A percentile compares a stretch with the other conserved stretches of the same genome.
phyloP scores from a whole-genome alignment of 305 asterid genomes.

The Solanum hybrid region DNA sequence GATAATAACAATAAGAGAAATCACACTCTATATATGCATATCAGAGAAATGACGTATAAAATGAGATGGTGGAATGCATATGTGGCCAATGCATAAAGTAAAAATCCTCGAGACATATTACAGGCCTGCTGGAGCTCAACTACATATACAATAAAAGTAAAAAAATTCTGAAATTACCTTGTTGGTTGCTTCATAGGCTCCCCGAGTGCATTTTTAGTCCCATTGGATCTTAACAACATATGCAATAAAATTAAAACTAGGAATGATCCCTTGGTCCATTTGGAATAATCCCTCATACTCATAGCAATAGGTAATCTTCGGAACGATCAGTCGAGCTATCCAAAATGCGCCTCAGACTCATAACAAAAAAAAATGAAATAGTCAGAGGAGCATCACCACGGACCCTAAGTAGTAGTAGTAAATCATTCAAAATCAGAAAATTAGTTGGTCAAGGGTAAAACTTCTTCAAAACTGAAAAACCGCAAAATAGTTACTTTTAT shows the following conservation, averaged over 20 bases:
- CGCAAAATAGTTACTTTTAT: not conserved
- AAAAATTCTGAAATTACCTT: not conserved
- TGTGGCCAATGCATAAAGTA: not conserved
- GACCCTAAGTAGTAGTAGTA: not conserved
- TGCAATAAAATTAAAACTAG: not conserved
- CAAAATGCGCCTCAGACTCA: not conserved
- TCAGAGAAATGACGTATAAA: too few species aligned
- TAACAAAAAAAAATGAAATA: not conserved
- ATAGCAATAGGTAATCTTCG: not conserved
- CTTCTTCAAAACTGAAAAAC: not conserved
- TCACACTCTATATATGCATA: too few species aligned
- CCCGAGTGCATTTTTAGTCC: not conserved
- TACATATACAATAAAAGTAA: too few species aligned
- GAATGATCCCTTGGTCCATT: not conserved
- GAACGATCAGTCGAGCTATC: not conserved
- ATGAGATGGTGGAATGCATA: not conserved
- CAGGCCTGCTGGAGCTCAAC: too few species aligned
- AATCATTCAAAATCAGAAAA: not conserved
- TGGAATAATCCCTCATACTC: not conserved
- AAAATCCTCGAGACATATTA: too few species aligned
- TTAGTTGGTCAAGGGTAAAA: not conserved
- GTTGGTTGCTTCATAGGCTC: not conserved
- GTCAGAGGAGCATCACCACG: not conserved
- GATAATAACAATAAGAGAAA: too few species aligned
- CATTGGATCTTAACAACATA: not conserved